Percentiles rank a stretch among this genome's conserved stretches.
Evolutionary conservation across 768 basidiomycete species (phyloP).

Genomic region (Brasilioporus rufonigricans): DNA sequence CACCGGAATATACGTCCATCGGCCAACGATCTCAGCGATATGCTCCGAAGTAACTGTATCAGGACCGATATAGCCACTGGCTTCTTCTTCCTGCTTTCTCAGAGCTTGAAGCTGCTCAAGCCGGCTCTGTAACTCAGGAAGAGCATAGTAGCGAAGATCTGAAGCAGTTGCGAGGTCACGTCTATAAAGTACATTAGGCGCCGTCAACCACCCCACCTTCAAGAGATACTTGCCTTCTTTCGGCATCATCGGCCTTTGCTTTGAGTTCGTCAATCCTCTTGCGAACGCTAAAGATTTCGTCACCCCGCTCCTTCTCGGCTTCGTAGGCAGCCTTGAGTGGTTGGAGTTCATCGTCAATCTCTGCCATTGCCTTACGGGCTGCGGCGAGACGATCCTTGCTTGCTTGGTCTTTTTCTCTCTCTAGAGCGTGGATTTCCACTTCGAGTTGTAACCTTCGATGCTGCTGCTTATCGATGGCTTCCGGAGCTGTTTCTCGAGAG

Average conservation of each 20-base stretch:
- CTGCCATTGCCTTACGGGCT: constrained; percentile 76
- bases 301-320: constrained; percentile 76
- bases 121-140: constrained; percentile 80
- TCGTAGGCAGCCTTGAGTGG: constrained; percentile 87
- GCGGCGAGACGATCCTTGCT: constrained; percentile 77
- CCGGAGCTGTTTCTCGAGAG: constrained; percentile 91
- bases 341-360: constrained; percentile 80
- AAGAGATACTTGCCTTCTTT: constrained; percentile 58
- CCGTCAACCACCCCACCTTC: not conserved
- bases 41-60: constrained; percentile 83
- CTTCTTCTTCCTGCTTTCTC: constrained; percentile 78
- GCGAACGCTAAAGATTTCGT: constrained; percentile 74
- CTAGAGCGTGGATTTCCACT: constrained; percentile 92
- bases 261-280: constrained; percentile 87
- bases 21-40: constrained; percentile 91
- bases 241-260: constrained; percentile 91
- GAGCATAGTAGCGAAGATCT: constrained; percentile 87
- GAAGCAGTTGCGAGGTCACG: constrained; percentile 76
- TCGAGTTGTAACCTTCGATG: constrained; percentile 87
- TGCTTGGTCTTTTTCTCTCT: constrained; percentile 86
- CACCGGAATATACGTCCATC: constrained; percentile 93
- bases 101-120: constrained; percentile 70
- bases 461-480: constrained; percentile 89
- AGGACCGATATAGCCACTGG: constrained; percentile 45
- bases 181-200: constrained; percentile 30